A percentile compares a stretch with the other conserved stretches of the same genome.
Conservation (phyloP, 1,284 basidiomycete species). For the Leccinum fallax region DNA sequence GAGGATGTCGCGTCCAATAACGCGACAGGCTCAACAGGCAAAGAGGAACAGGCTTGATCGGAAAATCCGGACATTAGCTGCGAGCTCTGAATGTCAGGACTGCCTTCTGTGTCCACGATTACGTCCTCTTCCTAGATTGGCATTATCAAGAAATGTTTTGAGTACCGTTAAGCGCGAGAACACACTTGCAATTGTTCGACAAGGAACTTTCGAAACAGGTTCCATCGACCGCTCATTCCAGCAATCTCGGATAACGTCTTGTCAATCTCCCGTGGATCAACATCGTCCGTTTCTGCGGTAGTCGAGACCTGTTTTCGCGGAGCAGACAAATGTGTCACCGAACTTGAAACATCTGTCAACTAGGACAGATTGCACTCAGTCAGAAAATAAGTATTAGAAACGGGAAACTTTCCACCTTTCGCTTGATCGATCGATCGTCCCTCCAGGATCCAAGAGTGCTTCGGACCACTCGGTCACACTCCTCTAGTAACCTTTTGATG, state of each 20-base stretch:
- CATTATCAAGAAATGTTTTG: slow-evolving; percentile 3
- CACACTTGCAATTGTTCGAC: slow-evolving; percentile 66
- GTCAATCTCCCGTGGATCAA: slow-evolving; percentile 91
- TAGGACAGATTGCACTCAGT: slow-evolving; percentile 28
- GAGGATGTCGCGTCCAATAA: slow-evolving; percentile 53
- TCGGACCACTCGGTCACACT: slow-evolving; percentile 85
- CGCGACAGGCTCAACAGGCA: slow-evolving; percentile 17
- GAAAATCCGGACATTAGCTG: slow-evolving; percentile 1
- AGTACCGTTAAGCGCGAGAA: neutral
- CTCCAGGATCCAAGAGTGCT: slow-evolving; percentile 86
- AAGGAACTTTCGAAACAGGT: slow-evolving; percentile 87
- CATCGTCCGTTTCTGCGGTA: slow-evolving; percentile 57
- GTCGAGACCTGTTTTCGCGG: slow-evolving; percentile 42
- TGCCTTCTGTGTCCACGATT: slow-evolving; percentile 3
- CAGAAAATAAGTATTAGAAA: slow-evolving; percentile 1
- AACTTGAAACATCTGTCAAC: slow-evolving; percentile 51
- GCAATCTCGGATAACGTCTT: slow-evolving; percentile 85
- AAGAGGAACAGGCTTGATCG: neutral
- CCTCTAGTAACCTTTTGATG: slow-evolving; percentile 75
- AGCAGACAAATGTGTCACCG: slow-evolving; percentile 38
- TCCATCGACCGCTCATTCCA: slow-evolving; percentile 91
- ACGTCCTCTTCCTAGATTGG: slow-evolving; percentile 25
- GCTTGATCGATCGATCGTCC: slow-evolving; percentile 78
- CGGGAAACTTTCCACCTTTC: slow-evolving; percentile 54
- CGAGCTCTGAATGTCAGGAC: neutral